These are phyloP conservation scores for Dactylellina haptotyla DNA, from an alignment of 2,329 filamentous ascomycete species.

Conservation along the genomic window DNA sequence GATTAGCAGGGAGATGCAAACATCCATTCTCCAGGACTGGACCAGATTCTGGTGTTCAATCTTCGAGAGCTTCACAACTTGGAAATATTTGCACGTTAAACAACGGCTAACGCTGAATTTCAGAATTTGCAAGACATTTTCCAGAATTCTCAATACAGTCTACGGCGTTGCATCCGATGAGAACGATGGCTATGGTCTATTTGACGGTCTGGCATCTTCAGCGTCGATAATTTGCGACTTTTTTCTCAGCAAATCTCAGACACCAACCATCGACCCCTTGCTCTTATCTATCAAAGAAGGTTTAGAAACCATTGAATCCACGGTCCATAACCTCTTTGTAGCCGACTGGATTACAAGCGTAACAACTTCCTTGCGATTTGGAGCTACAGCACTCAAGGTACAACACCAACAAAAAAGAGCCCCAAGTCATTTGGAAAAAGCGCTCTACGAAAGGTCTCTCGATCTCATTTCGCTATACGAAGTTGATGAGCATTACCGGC, in stretches of 20 bases:
- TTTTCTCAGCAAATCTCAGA: constrained; percentile 68
- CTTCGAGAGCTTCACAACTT: constrained; percentile 84
- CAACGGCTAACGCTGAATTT: constrained; percentile 71
- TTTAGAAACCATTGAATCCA: constrained; percentile 70
- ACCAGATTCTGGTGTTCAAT: constrained; percentile 82
- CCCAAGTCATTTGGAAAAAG: constrained; percentile 71
- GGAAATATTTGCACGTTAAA: constrained; percentile 80
- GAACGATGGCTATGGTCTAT: constrained; percentile 68
- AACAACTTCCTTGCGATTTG: constrained; percentile 72
- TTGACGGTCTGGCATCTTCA: constrained; percentile 74
- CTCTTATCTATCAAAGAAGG: constrained; percentile 62
- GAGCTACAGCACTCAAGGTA: constrained; percentile 71
- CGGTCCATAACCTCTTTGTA: constrained; percentile 69
- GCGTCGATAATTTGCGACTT: constrained; percentile 80
- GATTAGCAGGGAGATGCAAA: constrained; percentile 57
- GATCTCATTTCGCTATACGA: constrained; percentile 81
- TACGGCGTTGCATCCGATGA: constrained; percentile 34
- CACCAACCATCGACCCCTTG: constrained; percentile 28
- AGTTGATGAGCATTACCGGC: constrained; percentile 72
- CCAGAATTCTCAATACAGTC: constrained; percentile 26
- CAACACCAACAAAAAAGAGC: constrained; percentile 40
- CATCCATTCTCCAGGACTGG: constrained; percentile 60
- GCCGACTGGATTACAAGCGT: constrained; percentile 72
- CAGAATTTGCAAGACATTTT: constrained; percentile 37
- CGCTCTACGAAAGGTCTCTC: constrained; percentile 82